phyloP scores from a whole-genome alignment of 768 basidiomycete species.

The Lactifluus volemus region DNA sequence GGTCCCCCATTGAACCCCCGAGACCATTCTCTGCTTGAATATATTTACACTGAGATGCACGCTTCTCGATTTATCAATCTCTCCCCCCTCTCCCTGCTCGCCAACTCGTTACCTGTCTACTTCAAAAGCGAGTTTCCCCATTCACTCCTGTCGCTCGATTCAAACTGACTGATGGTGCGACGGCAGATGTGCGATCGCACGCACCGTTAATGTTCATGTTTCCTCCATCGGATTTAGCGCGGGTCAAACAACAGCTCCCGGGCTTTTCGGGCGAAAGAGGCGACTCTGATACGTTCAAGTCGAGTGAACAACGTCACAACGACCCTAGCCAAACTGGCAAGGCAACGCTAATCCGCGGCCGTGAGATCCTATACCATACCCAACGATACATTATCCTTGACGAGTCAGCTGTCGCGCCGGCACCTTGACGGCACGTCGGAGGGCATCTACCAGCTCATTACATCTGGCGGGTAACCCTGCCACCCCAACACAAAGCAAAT shows the following conservation, averaged over 20 bases:
- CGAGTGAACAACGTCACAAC: background rate
- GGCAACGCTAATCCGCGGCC: background rate
- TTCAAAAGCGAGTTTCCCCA: constrained; percentile 43
- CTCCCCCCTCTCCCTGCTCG: constrained; percentile 51
- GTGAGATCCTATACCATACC: constrained; percentile 16
- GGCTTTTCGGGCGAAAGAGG: background rate
- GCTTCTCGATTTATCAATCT: constrained; percentile 60
- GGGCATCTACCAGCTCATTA: constrained; percentile 1
- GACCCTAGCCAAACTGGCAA: background rate
- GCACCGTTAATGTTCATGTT: constrained; percentile 54
- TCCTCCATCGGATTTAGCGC: constrained; percentile 32
- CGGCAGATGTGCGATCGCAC: constrained; percentile 55
- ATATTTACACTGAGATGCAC: constrained; percentile 62
- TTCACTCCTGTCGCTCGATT: background rate
- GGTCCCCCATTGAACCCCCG: constrained; percentile 39
- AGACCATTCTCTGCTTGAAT: constrained; percentile 56
- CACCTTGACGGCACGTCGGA: constrained; percentile 25
- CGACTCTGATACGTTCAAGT: background rate
- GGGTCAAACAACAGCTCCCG: background rate
- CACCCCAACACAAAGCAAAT: background rate
- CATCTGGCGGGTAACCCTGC: background rate
- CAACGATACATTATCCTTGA: constrained; percentile 44
- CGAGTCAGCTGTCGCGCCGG: constrained; percentile 29
- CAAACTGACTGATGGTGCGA: background rate
- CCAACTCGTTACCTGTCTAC: constrained; percentile 47